Evolutionary conservation across 2,329 filamentous ascomycete genomes (phyloP).

Genomic region (Cephalotrichum gorgonifer): DNA sequence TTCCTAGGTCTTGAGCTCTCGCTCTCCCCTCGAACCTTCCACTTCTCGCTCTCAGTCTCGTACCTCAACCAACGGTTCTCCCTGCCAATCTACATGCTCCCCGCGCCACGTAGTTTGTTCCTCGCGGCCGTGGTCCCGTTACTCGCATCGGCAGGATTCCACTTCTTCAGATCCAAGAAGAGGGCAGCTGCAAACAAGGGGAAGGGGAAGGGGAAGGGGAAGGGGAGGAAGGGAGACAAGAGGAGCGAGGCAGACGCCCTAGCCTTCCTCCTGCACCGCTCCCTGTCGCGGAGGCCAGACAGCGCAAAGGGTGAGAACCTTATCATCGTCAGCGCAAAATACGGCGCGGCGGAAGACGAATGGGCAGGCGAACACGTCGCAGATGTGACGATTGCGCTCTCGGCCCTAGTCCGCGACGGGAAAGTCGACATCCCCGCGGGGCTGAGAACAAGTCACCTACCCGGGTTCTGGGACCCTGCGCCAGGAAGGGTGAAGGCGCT

Average conservation of each 20-base stretch:
- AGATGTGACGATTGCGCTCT: constrained; percentile 37
- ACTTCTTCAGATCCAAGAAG: constrained; percentile 16
- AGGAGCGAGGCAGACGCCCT: constrained; percentile 32
- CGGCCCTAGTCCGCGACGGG: constrained; percentile 30
- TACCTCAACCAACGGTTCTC: constrained; percentile 31
- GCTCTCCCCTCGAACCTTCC: constrained; percentile 27
- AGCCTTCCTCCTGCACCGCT: constrained; percentile 27
- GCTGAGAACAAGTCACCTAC: constrained; percentile 30
- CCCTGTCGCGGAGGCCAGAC: constrained; percentile 22
- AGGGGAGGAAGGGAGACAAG: neutral
- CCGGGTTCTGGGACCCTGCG: constrained; percentile 42
- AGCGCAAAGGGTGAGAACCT: constrained; percentile 14
- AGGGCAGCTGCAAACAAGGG: constrained; percentile 1
- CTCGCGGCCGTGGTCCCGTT: constrained; percentile 29
- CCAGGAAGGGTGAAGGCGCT: constrained; percentile 32
- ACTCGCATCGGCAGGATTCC: constrained; percentile 24
- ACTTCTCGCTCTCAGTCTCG: constrained; percentile 36
- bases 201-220: neutral
- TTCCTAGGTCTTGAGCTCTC: constrained; percentile 34
- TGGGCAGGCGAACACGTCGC: constrained; percentile 32
- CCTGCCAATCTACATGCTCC: constrained; percentile 30
- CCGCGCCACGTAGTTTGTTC: constrained; percentile 21
- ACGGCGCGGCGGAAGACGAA: constrained; percentile 24
- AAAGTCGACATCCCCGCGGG: constrained; percentile 26
- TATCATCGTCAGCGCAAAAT: constrained; percentile 38